phyloP scores from a whole-genome alignment of 495 filamentous ascomycete species.

The Aspergillus haitiensis region DNA sequence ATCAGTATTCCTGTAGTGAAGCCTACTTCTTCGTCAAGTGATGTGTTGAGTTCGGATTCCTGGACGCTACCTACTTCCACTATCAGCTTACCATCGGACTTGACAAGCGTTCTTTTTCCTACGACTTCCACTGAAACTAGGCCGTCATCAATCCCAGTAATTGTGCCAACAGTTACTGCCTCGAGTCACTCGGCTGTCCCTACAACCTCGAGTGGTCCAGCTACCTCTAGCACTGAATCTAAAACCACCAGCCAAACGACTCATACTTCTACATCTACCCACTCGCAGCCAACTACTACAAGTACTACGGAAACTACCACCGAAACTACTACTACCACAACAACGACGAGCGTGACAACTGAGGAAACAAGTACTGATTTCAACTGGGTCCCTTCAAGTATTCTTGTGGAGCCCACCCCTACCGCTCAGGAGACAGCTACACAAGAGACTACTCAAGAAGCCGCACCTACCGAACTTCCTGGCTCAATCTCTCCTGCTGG shows the following conservation, averaged over 20 bases:
- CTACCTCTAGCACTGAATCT: conserved; percentile 13
- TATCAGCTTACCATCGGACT: conserved; percentile 5
- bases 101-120: conserved; percentile 19
- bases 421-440: conserved; percentile 29
- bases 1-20: conserved; percentile 31
- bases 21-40: conserved; percentile 10
- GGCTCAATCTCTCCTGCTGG: conserved; percentile 70
- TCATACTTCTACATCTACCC: conserved; percentile 5
- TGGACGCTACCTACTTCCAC: conserved; percentile 6
- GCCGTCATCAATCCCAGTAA: conserved; percentile 8
- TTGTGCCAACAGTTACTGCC: conserved; percentile 3
- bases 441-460: conserved; percentile 30
- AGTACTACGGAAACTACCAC: conserved; percentile 13
- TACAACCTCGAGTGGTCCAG: conserved; percentile 9
- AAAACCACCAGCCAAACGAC: conserved; percentile 6
- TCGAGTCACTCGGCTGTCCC: conserved; percentile 7
- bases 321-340: conserved; percentile 10
- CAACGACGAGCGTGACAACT: conserved; percentile 8
- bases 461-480: conserved; percentile 63
- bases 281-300: conserved; percentile 8
- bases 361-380: conserved; percentile 17
- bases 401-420: conserved; percentile 25
- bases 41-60: neutral
- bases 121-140: neutral
- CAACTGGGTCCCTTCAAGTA: conserved; percentile 28